Percentiles rank a stretch among this genome's conserved stretches.
Conservation (phyloP, 1,139 yeast species). For the Blastobotrys malaysiensis region DNA sequence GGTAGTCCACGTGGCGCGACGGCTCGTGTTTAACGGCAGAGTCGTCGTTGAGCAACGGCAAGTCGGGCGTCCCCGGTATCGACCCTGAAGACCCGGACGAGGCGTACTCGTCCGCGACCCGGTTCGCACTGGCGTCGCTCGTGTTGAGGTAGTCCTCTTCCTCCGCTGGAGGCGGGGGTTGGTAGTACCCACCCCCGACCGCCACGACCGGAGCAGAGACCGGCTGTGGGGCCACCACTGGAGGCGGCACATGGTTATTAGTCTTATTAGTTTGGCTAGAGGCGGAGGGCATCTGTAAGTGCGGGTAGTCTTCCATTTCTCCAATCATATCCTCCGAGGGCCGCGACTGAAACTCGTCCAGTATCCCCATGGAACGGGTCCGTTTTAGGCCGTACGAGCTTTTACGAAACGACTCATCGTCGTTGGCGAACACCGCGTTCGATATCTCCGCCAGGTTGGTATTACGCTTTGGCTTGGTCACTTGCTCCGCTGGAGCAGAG, state of each 20-base stretch:
- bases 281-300: conserved; percentile 12
- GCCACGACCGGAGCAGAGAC: too few species aligned
- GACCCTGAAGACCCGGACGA: conserved; percentile 6
- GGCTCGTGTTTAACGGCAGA: conserved; percentile 77
- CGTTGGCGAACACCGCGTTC: conserved; percentile 59
- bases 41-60: conserved; percentile 59
- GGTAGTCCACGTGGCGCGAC: conserved; percentile 83
- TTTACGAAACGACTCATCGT: conserved; percentile 64
- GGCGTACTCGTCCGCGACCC: not conserved
- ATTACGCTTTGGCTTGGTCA: conserved; percentile 10
- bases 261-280: not conserved
- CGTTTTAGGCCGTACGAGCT: conserved; percentile 74
- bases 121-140: not conserved
- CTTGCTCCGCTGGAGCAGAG: not conserved
- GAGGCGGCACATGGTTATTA: too few species aligned
- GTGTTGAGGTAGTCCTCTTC: conserved; percentile 1
- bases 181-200: not conserved
- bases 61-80: conserved; percentile 32
- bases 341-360: conserved; percentile 51
- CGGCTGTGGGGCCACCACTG: not conserved
- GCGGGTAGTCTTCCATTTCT: conserved; percentile 22
- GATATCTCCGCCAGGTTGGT: conserved; percentile 28
- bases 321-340: conserved; percentile 18
- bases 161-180: too few species aligned
- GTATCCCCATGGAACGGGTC: conserved; percentile 75